Evolutionary conservation across 2,329 filamentous ascomycete genomes (phyloP).

Genomic region (Colletotrichum sp.): DNA sequence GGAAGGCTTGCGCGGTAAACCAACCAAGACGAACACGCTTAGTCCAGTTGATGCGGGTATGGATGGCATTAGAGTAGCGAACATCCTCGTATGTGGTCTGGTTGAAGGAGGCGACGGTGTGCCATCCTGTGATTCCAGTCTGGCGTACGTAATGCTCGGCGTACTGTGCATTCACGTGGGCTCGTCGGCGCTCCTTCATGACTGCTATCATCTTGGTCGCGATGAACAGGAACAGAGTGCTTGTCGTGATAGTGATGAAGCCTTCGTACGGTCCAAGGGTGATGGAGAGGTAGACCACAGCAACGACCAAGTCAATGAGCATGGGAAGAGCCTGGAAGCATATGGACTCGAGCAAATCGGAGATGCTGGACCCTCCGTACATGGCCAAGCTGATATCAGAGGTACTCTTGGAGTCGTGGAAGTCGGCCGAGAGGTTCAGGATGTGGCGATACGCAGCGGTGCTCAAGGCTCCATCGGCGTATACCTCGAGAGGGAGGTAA

Average conservation of each 20-base stretch:
- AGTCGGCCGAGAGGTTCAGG: conserved; percentile 64
- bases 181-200: conserved; percentile 53
- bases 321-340: conserved; percentile 63
- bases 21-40: conserved; percentile 17
- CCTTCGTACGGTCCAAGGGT: conserved; percentile 66
- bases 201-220: conserved; percentile 55
- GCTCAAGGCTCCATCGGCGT: conserved; percentile 57
- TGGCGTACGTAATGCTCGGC: conserved; percentile 60
- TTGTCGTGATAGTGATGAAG: conserved; percentile 64
- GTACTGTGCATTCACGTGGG: conserved; percentile 56
- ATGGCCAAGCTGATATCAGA: conserved; percentile 64
- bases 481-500: conserved; percentile 63
- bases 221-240: conserved; percentile 59
- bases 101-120: conserved; percentile 64
- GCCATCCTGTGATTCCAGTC: conserved; percentile 62
- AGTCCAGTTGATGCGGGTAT: conserved; percentile 18
- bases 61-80: conserved; percentile 55
- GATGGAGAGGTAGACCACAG: conserved; percentile 62
- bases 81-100: conserved; percentile 61
- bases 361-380: conserved; percentile 56
- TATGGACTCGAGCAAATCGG: conserved; percentile 61
- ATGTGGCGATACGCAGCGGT: conserved; percentile 63
- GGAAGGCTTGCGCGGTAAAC: conserved; percentile 18
- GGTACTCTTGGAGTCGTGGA: conserved; percentile 64
- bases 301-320: conserved; percentile 63